Evolutionary conservation across 2,329 filamentous ascomycete species (phyloP).

Genomic region (Ophiostoma australiae): DNA sequence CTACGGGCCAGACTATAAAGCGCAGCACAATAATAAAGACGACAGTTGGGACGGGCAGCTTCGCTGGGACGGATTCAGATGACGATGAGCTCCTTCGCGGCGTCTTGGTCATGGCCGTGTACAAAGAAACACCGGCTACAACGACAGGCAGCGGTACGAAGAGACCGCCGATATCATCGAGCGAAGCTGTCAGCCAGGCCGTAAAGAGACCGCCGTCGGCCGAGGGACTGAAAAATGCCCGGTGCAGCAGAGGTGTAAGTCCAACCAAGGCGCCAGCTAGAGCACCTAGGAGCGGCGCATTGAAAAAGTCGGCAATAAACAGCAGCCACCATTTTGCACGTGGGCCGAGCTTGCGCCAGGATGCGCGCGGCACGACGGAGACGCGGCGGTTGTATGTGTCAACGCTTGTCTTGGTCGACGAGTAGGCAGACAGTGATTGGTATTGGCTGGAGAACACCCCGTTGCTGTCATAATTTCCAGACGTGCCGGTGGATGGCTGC

Average conservation of each 20-base stretch:
- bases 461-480: not conserved
- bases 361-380: constrained; percentile 29
- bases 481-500: not conserved
- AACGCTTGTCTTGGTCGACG: not conserved
- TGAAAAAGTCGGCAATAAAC: constrained; percentile 48
- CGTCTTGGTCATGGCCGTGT: constrained; percentile 36
- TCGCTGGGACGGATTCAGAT: constrained; percentile 29
- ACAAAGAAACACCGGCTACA: constrained; percentile 62
- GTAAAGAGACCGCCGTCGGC: constrained; percentile 59
- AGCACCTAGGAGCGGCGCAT: constrained; percentile 58
- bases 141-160: constrained; percentile 63
- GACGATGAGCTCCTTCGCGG: not conserved
- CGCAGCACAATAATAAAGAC: constrained; percentile 50
- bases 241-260: constrained; percentile 54
- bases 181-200: constrained; percentile 59
- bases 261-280: constrained; percentile 55
- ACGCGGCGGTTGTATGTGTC: constrained; percentile 28
- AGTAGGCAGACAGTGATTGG: not conserved
- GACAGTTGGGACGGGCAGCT: constrained; percentile 47
- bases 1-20: constrained; percentile 56
- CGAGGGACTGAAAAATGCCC: constrained; percentile 55
- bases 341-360: constrained; percentile 33
- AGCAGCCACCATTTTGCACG: constrained; percentile 35
- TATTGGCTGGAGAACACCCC: not conserved
- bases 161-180: constrained; percentile 58